Evolutionary conservation across 1,284 basidiomycete genomes (phyloP), one percentile per base, ranked within the genome.

Genomic region (Ganoderma multipileum): DNA sequence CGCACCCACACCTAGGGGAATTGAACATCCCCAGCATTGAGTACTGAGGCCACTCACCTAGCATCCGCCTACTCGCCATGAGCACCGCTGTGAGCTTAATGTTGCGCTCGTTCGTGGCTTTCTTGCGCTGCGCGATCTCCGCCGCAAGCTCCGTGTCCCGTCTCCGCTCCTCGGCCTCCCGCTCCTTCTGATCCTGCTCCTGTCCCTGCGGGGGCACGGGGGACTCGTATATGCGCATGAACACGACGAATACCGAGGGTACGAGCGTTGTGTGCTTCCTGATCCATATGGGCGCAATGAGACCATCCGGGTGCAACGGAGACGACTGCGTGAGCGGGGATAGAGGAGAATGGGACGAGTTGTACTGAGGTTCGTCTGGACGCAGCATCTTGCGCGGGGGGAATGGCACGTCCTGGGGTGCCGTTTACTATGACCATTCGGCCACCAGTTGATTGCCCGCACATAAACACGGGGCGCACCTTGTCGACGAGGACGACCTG

Each of bases 281-380:
- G 20, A 98, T 90, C 97, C 97, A 99, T 75, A 99, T 95, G 0
- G 97, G 97, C 1, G 97, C 95, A 67, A 99, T 95, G 61, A 99
- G 83, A 0, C 97, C 97, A 78, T 99, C 97, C 0, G 97, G 97
- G 78, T 95, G 89, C 18, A 98, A 84, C 0, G 97, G 97, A 0
- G 95, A 97, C 1, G 91, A 87, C 0, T 93, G 91, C 0, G 94
- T 95, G 33, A 98, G 82, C 0, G 97, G 97, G 0, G 95, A 98
- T 9, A 99, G 85, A 0, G 96, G 96, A 0, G 96, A 98, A 79
- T 96, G 95, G 16, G 87, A 79, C 39, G 78, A 76, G 1, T 84
- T 79, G 6, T 87, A 76, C 71, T 87, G 83, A 67, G 87, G 86
- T 62, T 92, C 84, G 33, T 83, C 84, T 52, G 86, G 82, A 3